Base-by-base conservation (phyloP, 257 asterid genomes). In the Solanum sejunctum region DNA sequence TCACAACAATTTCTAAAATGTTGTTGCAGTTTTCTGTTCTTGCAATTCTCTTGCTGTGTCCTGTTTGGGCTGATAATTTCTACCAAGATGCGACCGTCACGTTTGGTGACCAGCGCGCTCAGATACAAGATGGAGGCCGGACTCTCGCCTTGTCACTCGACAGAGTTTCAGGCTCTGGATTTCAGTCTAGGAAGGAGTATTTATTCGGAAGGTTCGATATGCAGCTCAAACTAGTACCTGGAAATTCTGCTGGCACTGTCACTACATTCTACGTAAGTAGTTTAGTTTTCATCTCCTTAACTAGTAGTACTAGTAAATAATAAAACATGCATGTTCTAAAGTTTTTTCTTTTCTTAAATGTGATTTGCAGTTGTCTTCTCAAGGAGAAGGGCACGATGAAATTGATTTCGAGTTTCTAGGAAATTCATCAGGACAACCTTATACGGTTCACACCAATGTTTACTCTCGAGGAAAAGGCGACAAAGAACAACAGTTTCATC, bases 231-330 rank as follows among this genome's bases (percentile, higher is more conserved):
- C 85, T 87, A 21, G 85, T 87, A 47, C 64, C 88, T 85, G 84
- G 86, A 83, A 88, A 90, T 83, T 90, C 92, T 2, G 92, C 91
- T n/a, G 92, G 92, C 58, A 87, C 91, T 9, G 91, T 90, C 86
- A 90, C 92, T 84, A 90, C 92, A 5, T 90, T 87, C 71, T 87
- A 88, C 63, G 91, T 88, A n/a, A 82, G 89, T 16, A 18, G 7
- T 70, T 9, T 6, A 5, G 0, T 45, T 55, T 7, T 4, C 0
- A 1, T 32, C 12, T 77, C 15, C 41, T 3, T 55, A 51, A 52
- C 17, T 12, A 13, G 17, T 61, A 7, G 32, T 60, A 60, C 0
- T n/a, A 60, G 8, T n/a, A 60, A n/a, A 10, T 60, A 60, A 60
- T 6, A n/a, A 21, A 61, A 61, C 7, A 61, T 2, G 12, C 39